A percentile compares a stretch with the other conserved stretches of the same genome.
phyloP scores from a whole-genome alignment of 2,329 filamentous ascomycete genomes.

The Juglanconis oblonga region DNA sequence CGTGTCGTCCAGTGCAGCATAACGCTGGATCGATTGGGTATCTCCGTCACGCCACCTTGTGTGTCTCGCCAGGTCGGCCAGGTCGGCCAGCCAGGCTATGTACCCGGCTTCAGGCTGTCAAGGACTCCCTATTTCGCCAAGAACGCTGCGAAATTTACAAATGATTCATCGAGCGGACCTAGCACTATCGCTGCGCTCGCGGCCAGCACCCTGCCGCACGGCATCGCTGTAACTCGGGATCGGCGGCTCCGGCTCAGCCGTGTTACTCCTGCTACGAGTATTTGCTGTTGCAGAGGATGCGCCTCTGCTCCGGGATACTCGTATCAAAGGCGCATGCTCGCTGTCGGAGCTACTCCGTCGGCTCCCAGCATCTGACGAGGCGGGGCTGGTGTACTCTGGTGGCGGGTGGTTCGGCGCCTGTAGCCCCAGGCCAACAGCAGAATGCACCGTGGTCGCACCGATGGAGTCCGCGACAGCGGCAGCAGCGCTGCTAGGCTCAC shows the following conservation, averaged over 20 bases:
- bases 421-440: conserved; percentile 40
- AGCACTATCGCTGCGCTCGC: conserved; percentile 43
- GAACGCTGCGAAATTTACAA: neutral
- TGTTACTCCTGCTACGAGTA: conserved; percentile 23
- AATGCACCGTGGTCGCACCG: conserved; percentile 32
- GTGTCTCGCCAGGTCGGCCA: neutral
- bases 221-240: conserved; percentile 84
- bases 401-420: conserved; percentile 61
- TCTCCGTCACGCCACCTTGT: neutral
- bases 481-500: conserved; percentile 60
- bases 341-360: conserved; percentile 56
- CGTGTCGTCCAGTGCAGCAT: neutral
- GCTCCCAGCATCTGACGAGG: conserved; percentile 55
- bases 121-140: neutral
- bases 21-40: neutral
- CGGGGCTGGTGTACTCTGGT: conserved; percentile 69
- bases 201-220: conserved; percentile 51
- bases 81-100: neutral
- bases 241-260: conserved; percentile 49
- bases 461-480: conserved; percentile 29
- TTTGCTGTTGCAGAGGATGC: conserved; percentile 42
- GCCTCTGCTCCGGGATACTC: conserved; percentile 48
- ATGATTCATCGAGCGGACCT: conserved; percentile 18
- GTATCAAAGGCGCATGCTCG: conserved; percentile 52
- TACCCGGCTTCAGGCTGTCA: neutral